Conservation (phyloP, 208 protist species). For the Leishmania guyanensis region DNA sequence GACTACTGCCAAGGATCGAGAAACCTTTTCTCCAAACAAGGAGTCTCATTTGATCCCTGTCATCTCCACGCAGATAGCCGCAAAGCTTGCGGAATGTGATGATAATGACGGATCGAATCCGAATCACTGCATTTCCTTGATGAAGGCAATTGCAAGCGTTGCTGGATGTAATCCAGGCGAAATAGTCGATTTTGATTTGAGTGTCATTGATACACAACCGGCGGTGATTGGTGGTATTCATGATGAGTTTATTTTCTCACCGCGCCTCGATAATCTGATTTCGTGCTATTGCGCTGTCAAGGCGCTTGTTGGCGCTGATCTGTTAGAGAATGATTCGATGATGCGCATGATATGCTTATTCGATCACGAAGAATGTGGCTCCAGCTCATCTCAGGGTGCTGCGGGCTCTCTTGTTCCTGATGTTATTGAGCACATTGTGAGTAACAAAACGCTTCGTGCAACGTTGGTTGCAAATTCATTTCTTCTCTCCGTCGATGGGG, state of each 20-base stretch:
- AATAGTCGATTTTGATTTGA: slow-evolving; percentile 95
- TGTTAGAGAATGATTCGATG: slow-evolving; percentile 70
- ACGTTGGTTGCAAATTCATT: slow-evolving; percentile 90
- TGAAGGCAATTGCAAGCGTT: slow-evolving; percentile 73
- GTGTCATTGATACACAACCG: slow-evolving; percentile 93
- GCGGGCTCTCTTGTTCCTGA: slow-evolving; percentile 75
- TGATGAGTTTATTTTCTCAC: slow-evolving; percentile 96
- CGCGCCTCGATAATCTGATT: slow-evolving; percentile 96
- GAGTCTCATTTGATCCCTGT: slow-evolving; percentile 95
- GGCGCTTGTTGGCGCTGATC: slow-evolving; percentile 56
- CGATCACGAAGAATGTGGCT: slow-evolving; percentile 93
- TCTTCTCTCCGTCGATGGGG: slow-evolving; percentile 96
- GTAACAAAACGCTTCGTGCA: slow-evolving; percentile 38
- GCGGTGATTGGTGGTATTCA: slow-evolving; percentile 89
- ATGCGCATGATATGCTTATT: slow-evolving; percentile 89
- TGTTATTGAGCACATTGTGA: slow-evolving; percentile 73
- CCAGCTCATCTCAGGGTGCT: slow-evolving; percentile 74
- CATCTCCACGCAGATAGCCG: slow-evolving; percentile 64
- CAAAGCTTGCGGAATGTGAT: slow-evolving; percentile 21
- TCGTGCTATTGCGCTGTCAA: slow-evolving; percentile 94
- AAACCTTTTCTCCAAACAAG: slow-evolving; percentile 94
- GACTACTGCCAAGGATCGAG: slow-evolving; percentile 65
- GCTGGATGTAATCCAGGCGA: slow-evolving; percentile 62
- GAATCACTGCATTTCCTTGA: slow-evolving; percentile 72
- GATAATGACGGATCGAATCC: slow-evolving; percentile 13